Base-by-base conservation (phyloP, 306 rosid genomes). In the Potentilla sterilis region DNA sequence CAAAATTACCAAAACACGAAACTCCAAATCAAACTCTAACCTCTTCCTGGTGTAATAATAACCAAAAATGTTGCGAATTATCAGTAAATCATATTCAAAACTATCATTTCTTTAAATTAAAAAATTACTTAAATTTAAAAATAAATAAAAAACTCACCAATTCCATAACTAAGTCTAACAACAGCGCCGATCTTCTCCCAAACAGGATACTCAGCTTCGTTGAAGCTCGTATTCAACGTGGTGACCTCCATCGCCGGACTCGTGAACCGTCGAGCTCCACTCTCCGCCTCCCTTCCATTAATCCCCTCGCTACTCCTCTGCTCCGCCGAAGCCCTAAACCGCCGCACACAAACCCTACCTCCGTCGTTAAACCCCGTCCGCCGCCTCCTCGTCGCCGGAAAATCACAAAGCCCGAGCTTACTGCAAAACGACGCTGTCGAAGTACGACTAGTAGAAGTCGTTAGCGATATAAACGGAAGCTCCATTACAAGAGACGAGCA, bases 121-220 rank as follows among this genome's bases (percentile, higher is more conserved):
- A 24, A 34, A 10, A 14, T 9, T 22, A 22, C 22, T 66, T n/a
- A 69, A 62, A 78, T 2, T 13, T 0, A 41, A 72, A 4, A 12
- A 11, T 19, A 12, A 51, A 18, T 18, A 1, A 9, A 8, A 43
- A 54, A 18, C 88, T 68, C n/a, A 95, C 98, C 98, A 67, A 95
- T 89, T 58, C 98, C 97, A 84, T 89, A 95, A 78, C 93, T 85
- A 81, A 95, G 97, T 69, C 97, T 85, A 32, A 92, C 96, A 67
- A 92, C 89, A 79, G 98, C 97, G 42, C 97, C 96, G 58, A 92
- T 84, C 88, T 95, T 90, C 37, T 95, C 98, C 98, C 97, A 92
- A 32, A 90, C 93, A 14, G 98, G 97, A 46, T 87, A 90, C 79
- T 94, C 98, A 46, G 96, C 72, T 10, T 90, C 96, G 51, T 72